phyloP scores from a whole-genome alignment of 805 yeast genomes.

The Blastobotrys attinorum region DNA sequence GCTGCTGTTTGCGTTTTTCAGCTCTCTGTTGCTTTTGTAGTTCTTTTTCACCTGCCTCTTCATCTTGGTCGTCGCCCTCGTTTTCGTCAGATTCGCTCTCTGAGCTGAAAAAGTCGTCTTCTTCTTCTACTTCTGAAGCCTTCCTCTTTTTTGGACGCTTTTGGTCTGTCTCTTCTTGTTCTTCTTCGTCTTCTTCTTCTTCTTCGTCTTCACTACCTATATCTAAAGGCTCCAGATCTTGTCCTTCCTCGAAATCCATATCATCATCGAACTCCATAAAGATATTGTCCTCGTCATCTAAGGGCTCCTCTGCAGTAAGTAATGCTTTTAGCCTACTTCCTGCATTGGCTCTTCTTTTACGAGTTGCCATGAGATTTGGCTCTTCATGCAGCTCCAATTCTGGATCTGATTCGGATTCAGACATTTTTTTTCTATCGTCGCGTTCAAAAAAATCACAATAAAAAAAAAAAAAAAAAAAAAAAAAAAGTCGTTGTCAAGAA shows the following conservation, averaged over 20 bases:
- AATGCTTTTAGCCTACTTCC: conserved; percentile 75
- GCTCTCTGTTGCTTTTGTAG: conserved; percentile 37
- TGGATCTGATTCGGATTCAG: not conserved
- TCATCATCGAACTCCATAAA: conserved; percentile 36
- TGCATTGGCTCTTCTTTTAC: conserved; percentile 79
- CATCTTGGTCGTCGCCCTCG: conserved; percentile 49
- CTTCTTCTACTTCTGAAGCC: conserved; percentile 19
- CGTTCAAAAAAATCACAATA: too few relatives aligned
- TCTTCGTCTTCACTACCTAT: conserved; percentile 22
- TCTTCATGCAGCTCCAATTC: conserved; percentile 20
- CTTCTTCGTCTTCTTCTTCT: conserved; percentile 16
- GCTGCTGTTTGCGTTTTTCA: conserved; percentile 22
- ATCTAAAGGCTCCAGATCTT: conserved; percentile 25
- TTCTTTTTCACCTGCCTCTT: conserved; percentile 63
- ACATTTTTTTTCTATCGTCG: not conserved
- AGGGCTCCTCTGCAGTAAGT: conserved; percentile 61
- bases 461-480: too few relatives aligned
- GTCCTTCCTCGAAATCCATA: conserved; percentile 32
- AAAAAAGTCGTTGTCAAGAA: not conserved
- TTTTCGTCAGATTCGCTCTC: conserved; percentile 35
- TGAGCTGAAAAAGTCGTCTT: conserved; percentile 43
- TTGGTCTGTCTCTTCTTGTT: conserved; percentile 15
- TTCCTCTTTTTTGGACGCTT: conserved; percentile 7
- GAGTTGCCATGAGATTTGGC: conserved; percentile 62
- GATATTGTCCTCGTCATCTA: conserved; percentile 57